These are phyloP conservation scores for Hygrophorus pudorinus DNA, from an alignment of 768 basidiomycete genomes.

Conservation along the genomic window DNA sequence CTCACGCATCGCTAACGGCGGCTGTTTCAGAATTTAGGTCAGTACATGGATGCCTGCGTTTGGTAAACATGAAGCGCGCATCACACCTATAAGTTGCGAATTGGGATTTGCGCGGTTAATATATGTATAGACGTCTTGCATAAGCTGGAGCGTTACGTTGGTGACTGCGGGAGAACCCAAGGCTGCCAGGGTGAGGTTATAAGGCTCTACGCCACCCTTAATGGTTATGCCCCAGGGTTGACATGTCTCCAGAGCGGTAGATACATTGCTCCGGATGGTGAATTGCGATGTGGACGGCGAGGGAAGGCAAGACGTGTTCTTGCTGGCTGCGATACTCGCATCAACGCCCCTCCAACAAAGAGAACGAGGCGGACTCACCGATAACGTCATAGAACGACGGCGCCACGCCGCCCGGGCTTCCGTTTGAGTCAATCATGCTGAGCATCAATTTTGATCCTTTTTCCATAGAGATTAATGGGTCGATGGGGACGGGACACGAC, in stretches of 20 bases:
- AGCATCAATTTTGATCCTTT: constrained; percentile 34
- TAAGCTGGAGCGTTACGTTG: constrained; percentile 29
- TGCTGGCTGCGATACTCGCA: constrained; percentile 7
- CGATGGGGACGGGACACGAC: neutral
- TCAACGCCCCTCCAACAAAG: neutral
- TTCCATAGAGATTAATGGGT: neutral
- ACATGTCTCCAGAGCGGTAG: constrained; percentile 29
- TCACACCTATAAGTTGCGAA: constrained; percentile 30
- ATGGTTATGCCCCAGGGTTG: constrained; percentile 36
- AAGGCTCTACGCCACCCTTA: constrained; percentile 34
- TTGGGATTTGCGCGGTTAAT: constrained; percentile 31
- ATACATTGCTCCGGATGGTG: constrained; percentile 25
- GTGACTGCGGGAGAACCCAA: constrained; percentile 28
- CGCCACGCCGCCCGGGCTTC: constrained; percentile 31
- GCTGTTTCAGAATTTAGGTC: constrained; percentile 17
- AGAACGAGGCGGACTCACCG: constrained; percentile 17
- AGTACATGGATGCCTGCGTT: neutral
- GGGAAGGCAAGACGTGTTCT: constrained; percentile 10
- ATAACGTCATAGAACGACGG: constrained; percentile 24
- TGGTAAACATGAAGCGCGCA: neutral
- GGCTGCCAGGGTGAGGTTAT: constrained; percentile 31
- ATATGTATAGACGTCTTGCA: constrained; percentile 29
- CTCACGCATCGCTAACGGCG: constrained; percentile 34
- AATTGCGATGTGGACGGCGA: constrained; percentile 7
- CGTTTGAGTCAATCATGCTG: constrained; percentile 32